These are phyloP conservation scores for Hymenoscyphus salicellus DNA, from an alignment of 2,329 filamentous ascomycete species.

Conservation along the genomic window DNA sequence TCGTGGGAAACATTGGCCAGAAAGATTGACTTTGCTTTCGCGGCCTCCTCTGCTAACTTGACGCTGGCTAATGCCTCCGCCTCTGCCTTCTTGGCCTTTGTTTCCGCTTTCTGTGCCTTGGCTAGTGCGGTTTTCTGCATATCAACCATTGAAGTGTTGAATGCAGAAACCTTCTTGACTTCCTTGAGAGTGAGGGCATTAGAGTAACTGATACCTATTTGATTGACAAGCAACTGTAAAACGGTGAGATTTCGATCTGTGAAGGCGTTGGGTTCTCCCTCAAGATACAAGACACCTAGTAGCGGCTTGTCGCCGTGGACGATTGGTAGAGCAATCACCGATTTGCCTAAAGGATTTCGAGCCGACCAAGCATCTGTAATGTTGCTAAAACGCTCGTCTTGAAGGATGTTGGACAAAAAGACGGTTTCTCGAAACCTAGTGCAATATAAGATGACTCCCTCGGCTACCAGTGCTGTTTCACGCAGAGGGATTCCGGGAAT, in stretches of 20 bases:
- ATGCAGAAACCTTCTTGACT: conserved; percentile 72
- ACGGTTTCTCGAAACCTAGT: conserved; percentile 73
- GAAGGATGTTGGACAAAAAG: conserved; percentile 69
- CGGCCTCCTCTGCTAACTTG: conserved; percentile 77
- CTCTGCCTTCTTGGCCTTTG: conserved; percentile 73
- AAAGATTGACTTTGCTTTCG: conserved; percentile 80
- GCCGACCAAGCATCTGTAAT: conserved; percentile 67
- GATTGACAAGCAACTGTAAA: conserved; percentile 70
- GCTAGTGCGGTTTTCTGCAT: conserved; percentile 71
- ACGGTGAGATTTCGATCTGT: conserved; percentile 70
- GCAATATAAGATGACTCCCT: conserved; percentile 74
- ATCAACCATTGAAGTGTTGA: conserved; percentile 74
- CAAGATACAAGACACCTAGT: conserved; percentile 72
- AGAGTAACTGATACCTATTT: conserved; percentile 71
- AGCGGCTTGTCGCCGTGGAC: conserved; percentile 68
- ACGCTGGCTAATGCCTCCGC: conserved; percentile 75
- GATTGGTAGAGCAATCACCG: conserved; percentile 78
- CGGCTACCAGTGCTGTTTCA: conserved; percentile 66
- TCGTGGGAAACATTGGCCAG: conserved; percentile 78
- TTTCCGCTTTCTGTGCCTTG: conserved; percentile 69
- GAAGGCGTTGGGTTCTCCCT: conserved; percentile 71
- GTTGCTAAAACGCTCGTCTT: conserved; percentile 75
- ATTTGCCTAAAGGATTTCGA: conserved; percentile 66
- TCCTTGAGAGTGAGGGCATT: conserved; percentile 67
- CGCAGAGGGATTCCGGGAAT: conserved; percentile 62